Conservation (phyloP, 2,329 filamentous ascomycete species). For the Monilinia vaccinii-corymbosi region DNA sequence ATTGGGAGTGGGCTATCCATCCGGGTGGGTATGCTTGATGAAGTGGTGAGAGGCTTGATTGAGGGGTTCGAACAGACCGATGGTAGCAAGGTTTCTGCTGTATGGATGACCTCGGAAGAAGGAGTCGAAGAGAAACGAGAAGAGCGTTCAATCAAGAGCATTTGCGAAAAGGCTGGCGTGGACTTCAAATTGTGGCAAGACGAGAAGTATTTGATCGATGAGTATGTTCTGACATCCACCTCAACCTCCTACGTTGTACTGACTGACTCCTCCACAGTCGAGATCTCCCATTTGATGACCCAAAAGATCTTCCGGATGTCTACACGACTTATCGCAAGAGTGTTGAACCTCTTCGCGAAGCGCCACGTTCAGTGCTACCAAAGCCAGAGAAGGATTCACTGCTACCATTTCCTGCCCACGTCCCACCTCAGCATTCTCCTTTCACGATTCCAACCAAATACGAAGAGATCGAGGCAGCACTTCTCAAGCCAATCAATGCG, state of each 20-base stretch:
- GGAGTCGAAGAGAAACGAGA: constrained; percentile 61
- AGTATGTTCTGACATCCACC: constrained; percentile 44
- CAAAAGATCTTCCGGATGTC: constrained; percentile 58
- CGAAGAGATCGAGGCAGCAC: constrained; percentile 41
- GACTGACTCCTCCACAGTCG: constrained; percentile 43
- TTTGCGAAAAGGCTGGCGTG: constrained; percentile 44
- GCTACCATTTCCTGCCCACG: constrained; percentile 45
- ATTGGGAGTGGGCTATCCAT: constrained; percentile 53
- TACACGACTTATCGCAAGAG: constrained; percentile 69
- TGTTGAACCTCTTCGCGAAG: constrained; percentile 59
- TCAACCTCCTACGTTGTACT: not conserved
- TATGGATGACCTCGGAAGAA: constrained; percentile 69
- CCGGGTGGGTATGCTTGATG: constrained; percentile 50
- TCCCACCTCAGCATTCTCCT: constrained; percentile 51
- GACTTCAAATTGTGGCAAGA: constrained; percentile 60
- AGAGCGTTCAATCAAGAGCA: constrained; percentile 43
- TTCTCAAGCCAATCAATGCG: constrained; percentile 49
- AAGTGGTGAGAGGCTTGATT: constrained; percentile 51
- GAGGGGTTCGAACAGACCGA: constrained; percentile 35
- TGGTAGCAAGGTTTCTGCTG: constrained; percentile 41
- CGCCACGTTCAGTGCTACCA: constrained; percentile 49
- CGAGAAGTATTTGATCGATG: constrained; percentile 72
- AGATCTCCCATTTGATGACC: constrained; percentile 50
- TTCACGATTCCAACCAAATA: constrained; percentile 53
- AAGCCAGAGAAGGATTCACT: constrained; percentile 42